Evolutionary conservation across 305 asterid species (phyloP).

Genomic region (Rubia tinctorum): DNA sequence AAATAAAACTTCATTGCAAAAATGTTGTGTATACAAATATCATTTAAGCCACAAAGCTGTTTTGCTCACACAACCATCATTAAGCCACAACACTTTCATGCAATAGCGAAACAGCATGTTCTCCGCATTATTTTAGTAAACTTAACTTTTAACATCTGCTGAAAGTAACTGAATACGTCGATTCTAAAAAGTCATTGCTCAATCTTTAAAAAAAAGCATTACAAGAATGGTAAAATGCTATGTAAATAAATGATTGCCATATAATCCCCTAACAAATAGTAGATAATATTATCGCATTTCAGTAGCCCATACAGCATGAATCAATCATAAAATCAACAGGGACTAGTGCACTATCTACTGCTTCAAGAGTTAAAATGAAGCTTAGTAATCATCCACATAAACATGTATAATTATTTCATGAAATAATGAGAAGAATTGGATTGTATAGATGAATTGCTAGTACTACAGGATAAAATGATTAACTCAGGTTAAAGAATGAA

Average conservation of each 20-base stretch:
- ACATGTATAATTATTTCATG: background rate
- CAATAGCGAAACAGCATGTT: background rate
- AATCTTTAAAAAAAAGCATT: background rate
- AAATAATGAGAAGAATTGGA: background rate
- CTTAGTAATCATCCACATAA: background rate
- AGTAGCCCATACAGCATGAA: background rate
- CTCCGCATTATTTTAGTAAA: background rate
- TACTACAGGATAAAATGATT: background rate
- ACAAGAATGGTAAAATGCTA: background rate
- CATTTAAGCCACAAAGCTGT: background rate
- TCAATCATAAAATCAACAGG: background rate
- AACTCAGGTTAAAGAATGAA: background rate
- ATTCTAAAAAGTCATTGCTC: background rate
- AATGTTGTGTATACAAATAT: background rate
- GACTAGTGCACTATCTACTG: background rate
- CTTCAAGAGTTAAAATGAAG: background rate
- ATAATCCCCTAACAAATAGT: background rate
- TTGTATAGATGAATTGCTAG: background rate
- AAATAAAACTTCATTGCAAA: slow-evolving; percentile 2
- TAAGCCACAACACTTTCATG: background rate
- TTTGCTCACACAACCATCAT: background rate
- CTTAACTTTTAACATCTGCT: background rate
- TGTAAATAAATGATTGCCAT: background rate
- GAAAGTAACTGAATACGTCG: background rate
- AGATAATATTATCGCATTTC: background rate